phyloP scores from a whole-genome alignment of 2,329 filamentous ascomycete species.

The Scolecobasidium constrictum region DNA sequence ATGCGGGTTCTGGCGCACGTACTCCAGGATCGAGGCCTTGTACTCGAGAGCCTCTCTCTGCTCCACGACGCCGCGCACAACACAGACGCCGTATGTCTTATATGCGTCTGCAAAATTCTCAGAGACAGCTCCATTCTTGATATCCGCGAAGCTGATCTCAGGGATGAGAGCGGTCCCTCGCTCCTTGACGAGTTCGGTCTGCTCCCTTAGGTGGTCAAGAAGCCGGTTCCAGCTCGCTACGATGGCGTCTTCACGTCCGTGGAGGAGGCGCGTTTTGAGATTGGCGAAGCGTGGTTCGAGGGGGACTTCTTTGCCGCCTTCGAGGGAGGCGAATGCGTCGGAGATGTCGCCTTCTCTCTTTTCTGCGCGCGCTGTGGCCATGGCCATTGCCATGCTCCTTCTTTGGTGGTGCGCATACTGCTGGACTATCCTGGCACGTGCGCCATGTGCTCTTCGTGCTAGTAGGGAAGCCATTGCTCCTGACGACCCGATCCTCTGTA shows the following conservation, averaged over 20 bases:
- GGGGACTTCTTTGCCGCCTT: conserved; percentile 28
- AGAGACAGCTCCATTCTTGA: conserved; percentile 32
- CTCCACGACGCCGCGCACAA: conserved; percentile 34
- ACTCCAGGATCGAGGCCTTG: conserved; percentile 33
- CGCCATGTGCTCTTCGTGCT: no score
- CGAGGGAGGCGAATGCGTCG: conserved; percentile 38
- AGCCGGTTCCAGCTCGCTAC: conserved; percentile 36
- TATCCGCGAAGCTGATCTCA: conserved; percentile 35
- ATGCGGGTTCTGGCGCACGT: conserved; percentile 35
- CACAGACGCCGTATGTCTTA: conserved; percentile 43
- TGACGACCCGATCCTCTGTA: no score
- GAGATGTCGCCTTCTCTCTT: conserved; percentile 40
- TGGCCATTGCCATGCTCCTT: no score
- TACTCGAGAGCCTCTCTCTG: conserved; percentile 32
- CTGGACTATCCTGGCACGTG: no score
- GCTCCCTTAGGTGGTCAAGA: conserved; percentile 29
- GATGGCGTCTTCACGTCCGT: conserved; percentile 36
- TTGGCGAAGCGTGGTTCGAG: conserved; percentile 34
- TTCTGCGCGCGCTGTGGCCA: conserved; percentile 15
- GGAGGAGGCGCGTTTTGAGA: conserved; percentile 33
- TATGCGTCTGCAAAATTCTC: conserved; percentile 46
- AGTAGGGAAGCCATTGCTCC: no score
- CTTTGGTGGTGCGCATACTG: no score
- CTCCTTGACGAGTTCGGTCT: conserved; percentile 33
- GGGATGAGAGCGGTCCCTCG: conserved; percentile 32